phyloP scores from a whole-genome alignment of 495 filamentous ascomycete species.

The Rhizodiscina lignyota region DNA sequence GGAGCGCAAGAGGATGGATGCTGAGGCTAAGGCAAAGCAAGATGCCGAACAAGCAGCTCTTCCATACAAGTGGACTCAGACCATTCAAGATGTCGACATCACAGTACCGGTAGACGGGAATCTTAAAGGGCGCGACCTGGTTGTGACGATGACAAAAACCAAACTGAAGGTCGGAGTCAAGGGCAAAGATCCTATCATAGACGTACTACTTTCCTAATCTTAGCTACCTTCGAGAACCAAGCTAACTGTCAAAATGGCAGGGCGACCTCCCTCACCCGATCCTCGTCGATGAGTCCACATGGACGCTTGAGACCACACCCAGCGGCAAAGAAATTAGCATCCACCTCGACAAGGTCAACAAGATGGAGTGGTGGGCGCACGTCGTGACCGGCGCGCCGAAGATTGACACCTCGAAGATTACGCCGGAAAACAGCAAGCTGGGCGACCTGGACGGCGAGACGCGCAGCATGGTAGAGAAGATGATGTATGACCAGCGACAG shows the following conservation, averaged over 20 bases:
- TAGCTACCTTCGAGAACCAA: not conserved
- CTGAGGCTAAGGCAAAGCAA: slow-evolving; percentile 48
- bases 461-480: slow-evolving; percentile 98
- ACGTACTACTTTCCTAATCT: slow-evolving; percentile 33
- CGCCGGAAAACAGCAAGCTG: slow-evolving; percentile 78
- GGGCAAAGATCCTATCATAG: slow-evolving; percentile 72
- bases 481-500: slow-evolving; percentile 98
- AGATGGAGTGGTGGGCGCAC: slow-evolving; percentile 96
- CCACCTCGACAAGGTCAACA: slow-evolving; percentile 92
- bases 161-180: slow-evolving; percentile 70
- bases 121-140: slow-evolving; percentile 69
- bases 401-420: slow-evolving; percentile 90
- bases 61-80: slow-evolving; percentile 95
- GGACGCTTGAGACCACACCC: slow-evolving; percentile 66
- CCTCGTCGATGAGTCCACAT: slow-evolving; percentile 72
- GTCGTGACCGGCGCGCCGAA: slow-evolving; percentile 68
- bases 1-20: slow-evolving; percentile 47
- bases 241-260: slow-evolving; percentile 25
- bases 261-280: slow-evolving; percentile 73
- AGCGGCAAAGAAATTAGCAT: slow-evolving; percentile 63
- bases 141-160: slow-evolving; percentile 65
- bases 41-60: slow-evolving; percentile 75
- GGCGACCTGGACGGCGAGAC: slow-evolving; percentile 92
- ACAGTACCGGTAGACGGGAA: slow-evolving; percentile 58
- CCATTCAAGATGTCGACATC: slow-evolving; percentile 82